phyloP scores from a whole-genome alignment of 768 basidiomycete genomes.

The Russula abietina region DNA sequence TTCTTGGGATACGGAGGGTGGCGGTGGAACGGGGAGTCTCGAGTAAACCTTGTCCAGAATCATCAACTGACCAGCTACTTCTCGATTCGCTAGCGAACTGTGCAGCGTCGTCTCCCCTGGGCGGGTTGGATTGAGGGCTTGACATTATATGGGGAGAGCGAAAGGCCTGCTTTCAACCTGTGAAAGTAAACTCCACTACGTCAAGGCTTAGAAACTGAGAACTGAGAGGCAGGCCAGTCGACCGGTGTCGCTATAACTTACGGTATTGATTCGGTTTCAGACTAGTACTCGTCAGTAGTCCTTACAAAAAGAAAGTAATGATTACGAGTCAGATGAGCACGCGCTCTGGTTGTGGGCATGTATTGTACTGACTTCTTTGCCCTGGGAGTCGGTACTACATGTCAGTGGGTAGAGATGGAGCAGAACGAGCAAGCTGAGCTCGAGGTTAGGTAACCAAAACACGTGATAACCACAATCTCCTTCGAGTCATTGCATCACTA shows the following conservation, averaged over 20 bases:
- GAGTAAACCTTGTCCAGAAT: background rate
- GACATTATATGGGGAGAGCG: conserved; percentile 2
- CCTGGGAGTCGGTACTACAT: no score
- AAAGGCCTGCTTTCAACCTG: conserved; percentile 20
- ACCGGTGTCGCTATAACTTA: background rate
- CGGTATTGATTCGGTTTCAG: background rate
- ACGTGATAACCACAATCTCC: no score
- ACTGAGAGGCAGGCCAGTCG: background rate
- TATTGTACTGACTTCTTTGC: no score
- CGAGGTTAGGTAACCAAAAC: no score
- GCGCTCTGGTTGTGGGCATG: no score
- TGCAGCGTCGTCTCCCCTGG: background rate
- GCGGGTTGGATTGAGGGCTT: background rate
- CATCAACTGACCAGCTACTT: background rate
- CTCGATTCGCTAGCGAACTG: background rate
- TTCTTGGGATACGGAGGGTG: background rate
- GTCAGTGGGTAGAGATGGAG: no score
- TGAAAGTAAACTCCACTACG: background rate
- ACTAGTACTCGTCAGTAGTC: background rate
- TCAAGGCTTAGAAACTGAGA: background rate
- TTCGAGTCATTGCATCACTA: no score
- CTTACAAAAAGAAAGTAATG: background rate
- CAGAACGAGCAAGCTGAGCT: no score
- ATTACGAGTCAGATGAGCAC: no score
- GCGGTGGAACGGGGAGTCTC: background rate